A percentile compares a stretch with the other conserved stretches of the same genome.
Evolutionary conservation across 1,139 yeast genomes (phyloP).

Genomic region (Scheffersomyces cryptocercus): DNA sequence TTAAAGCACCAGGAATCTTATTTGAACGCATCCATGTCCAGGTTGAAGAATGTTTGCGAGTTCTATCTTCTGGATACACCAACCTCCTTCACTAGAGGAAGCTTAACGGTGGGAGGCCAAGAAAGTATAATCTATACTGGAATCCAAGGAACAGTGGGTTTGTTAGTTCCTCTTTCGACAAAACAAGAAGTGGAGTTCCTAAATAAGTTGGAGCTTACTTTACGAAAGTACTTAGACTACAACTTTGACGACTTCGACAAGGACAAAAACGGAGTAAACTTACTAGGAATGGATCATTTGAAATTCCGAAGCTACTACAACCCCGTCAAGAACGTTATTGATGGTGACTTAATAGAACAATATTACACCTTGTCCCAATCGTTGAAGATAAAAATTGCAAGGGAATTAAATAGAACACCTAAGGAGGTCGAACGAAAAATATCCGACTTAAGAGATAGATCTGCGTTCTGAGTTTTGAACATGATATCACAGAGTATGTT

Average conservation of each 20-base stretch:
- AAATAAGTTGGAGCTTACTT: slow-evolving; percentile 49
- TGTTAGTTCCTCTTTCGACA: slow-evolving; percentile 65
- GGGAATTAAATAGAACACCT: slow-evolving; percentile 54
- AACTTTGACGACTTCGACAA: slow-evolving; percentile 33
- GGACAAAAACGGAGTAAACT: slow-evolving; percentile 18
- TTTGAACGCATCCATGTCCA: slow-evolving; percentile 54
- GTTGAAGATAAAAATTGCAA: slow-evolving; percentile 50
- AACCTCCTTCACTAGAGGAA: slow-evolving; percentile 57
- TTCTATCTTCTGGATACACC: slow-evolving; percentile 72
- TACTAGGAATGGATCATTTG: slow-evolving; percentile 67
- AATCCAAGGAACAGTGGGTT: slow-evolving; percentile 78
- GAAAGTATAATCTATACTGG: slow-evolving; percentile 74
- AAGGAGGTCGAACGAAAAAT: slow-evolving; percentile 63
- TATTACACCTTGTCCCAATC: slow-evolving; percentile 41
- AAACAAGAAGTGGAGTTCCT: slow-evolving; percentile 65
- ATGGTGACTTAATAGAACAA: slow-evolving; percentile 82
- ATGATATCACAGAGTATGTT: no score
- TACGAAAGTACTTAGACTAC: slow-evolving; percentile 38
- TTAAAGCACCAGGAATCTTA: slow-evolving; percentile 33
- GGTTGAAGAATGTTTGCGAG: slow-evolving; percentile 58
- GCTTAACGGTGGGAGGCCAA: slow-evolving; percentile 60
- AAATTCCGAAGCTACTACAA: slow-evolving; percentile 75
- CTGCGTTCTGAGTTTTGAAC: slow-evolving; percentile 26
- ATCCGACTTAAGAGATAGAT: slow-evolving; percentile 55
- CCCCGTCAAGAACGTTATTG: slow-evolving; percentile 75